A percentile compares a stretch with the other conserved stretches of the same genome.
These are phyloP conservation scores for Syzygium syzygioides DNA, from an alignment of 441 rosid species.

Conservation along the genomic window DNA sequence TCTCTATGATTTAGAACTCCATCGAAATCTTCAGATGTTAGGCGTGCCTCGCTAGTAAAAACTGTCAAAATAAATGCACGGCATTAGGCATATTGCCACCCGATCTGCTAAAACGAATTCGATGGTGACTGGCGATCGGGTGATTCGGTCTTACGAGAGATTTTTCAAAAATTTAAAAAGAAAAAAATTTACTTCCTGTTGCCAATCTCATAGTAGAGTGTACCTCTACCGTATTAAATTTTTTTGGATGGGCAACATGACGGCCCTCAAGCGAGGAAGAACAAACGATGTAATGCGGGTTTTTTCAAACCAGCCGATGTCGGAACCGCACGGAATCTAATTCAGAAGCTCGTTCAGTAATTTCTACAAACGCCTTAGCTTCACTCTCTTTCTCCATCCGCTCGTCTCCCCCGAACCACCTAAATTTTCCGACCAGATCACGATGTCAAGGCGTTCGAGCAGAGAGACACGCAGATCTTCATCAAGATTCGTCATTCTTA, in stretches of 20 bases:
- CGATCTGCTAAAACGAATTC: neutral
- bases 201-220: neutral
- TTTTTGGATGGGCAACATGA: no score
- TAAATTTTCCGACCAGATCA: neutral
- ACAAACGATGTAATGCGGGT: neutral
- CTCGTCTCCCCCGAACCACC: neutral
- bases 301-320: neutral
- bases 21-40: no score
- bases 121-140: neutral
- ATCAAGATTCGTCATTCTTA: neutral
- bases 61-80: neutral
- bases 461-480: neutral
- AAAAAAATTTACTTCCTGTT: neutral
- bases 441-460: neutral
- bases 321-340: neutral
- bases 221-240: no score
- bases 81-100: neutral
- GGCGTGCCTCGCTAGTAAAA: no score
- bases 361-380: neutral
- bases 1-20: no score
- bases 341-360: neutral
- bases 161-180: neutral
- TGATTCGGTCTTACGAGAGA: neutral
- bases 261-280: neutral
- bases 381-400: neutral